phyloP scores from a whole-genome alignment of 169 alveolate species.

The Cryptosporidium viatorum region DNA sequence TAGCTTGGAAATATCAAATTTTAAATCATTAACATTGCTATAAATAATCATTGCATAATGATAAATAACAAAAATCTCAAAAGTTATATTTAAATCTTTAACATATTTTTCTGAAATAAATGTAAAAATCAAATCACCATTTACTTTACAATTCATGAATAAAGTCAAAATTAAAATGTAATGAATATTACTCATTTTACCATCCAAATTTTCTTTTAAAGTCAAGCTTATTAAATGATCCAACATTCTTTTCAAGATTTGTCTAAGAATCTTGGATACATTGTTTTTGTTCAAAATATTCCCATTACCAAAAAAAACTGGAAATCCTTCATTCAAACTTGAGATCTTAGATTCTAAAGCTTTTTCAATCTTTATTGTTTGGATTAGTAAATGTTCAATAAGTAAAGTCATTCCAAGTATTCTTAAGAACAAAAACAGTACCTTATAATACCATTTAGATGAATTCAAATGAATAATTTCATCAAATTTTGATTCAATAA shows the following conservation, averaged over 20 bases:
- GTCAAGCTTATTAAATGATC: background rate
- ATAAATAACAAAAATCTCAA: background rate
- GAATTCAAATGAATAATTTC: background rate
- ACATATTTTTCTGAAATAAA: background rate
- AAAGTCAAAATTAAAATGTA: conserved; percentile 7
- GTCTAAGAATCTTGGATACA: conserved; percentile 31
- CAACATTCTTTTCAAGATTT: conserved; percentile 16
- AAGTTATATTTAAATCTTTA: background rate
- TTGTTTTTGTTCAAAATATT: conserved; percentile 3
- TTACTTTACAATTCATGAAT: conserved; percentile 15
- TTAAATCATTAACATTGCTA: background rate
- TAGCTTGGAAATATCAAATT: background rate
- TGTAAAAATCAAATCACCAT: conserved; percentile 19
- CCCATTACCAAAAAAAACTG: background rate
- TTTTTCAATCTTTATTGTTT: background rate
- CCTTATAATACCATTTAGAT: background rate
- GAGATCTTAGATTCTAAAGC: background rate
- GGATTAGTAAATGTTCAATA: conserved; percentile 22
- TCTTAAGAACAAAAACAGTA: background rate
- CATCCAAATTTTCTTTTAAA: background rate
- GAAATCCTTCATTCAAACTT: background rate
- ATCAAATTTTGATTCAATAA: conserved; percentile 9
- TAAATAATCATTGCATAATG: background rate
- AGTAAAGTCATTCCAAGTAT: conserved; percentile 15
- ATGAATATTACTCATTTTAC: background rate